phyloP scores from a whole-genome alignment of 108 stramenopile genomes.

The Fistulifera solaris region DNA sequence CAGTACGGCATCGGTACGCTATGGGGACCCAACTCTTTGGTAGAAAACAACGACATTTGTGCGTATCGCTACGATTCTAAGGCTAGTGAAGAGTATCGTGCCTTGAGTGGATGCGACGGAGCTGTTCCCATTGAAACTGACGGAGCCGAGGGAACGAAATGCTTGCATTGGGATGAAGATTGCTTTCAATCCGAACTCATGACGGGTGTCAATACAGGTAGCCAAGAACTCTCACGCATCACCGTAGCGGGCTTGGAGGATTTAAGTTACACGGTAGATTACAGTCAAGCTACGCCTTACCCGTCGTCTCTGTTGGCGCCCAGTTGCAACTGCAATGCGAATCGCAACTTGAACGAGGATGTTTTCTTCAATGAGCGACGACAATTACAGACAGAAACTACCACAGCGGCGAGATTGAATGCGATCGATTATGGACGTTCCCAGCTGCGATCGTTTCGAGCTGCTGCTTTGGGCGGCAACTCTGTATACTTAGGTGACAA shows the following conservation, averaged over 20 bases:
- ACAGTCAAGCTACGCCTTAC: not conserved
- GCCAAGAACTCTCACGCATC: not conserved
- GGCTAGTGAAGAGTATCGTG: not conserved
- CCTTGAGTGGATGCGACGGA: not conserved
- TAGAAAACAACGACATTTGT: not conserved
- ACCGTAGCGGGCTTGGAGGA: conserved; percentile 6
- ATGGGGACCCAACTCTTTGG: not conserved
- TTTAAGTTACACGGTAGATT: conserved; percentile 6
- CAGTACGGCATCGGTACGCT: conserved; percentile 1
- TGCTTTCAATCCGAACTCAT: conserved; percentile 26
- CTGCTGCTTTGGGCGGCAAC: no score
- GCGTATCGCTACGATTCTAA: not conserved
- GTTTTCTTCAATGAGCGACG: no score
- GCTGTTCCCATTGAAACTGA: conserved; percentile 24
- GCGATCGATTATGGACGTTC: no score
- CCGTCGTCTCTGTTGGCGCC: no score
- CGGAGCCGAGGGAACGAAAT: conserved; percentile 15
- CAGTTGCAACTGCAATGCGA: no score
- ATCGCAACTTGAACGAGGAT: no score
- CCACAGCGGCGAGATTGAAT: not conserved
- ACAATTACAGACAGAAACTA: no score
- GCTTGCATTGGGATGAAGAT: conserved; percentile 29
- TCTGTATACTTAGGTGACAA: no score
- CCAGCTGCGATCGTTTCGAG: no score
- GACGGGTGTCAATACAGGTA: conserved; percentile 15